These are phyloP conservation scores for Astragalus glycyphyllos DNA, from an alignment of 306 rosid species.

Conservation along the genomic window DNA sequence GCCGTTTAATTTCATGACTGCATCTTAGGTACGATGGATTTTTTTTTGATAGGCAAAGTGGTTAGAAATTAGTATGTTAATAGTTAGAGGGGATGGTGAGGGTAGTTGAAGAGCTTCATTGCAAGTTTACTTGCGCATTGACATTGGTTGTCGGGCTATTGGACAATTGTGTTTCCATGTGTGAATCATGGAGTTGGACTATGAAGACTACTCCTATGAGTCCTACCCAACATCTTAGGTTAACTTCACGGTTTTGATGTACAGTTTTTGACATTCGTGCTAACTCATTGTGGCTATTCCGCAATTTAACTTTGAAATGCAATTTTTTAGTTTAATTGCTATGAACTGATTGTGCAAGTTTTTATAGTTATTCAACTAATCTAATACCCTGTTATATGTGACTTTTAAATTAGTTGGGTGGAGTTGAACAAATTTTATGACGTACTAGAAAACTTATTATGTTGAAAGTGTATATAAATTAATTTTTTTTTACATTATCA, in stretches of 20 bases:
- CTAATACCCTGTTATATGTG: no score
- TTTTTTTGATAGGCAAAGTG: no score
- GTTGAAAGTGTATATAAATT: no score
- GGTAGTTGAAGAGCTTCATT: not conserved
- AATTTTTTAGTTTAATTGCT: no score
- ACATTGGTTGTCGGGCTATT: slow-evolving; percentile 3
- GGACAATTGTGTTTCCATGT: not conserved
- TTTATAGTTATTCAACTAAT: no score
- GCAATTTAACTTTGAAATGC: not conserved
- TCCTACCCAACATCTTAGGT: not conserved
- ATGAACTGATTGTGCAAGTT: no score
- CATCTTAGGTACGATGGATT: slow-evolving; percentile 2
- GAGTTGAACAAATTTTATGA: no score
- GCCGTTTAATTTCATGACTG: not conserved
- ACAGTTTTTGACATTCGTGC: not conserved
- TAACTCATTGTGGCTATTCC: not conserved
- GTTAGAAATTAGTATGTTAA: no score
- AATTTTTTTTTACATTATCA: no score
- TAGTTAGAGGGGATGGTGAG: slow-evolving; percentile 17
- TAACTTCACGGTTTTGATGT: not conserved
- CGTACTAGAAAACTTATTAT: no score
- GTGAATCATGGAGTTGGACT: slow-evolving; percentile 5
- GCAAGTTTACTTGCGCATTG: not conserved
- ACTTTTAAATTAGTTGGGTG: no score
- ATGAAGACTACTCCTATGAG: not conserved